Base-by-base conservation (phyloP, 257 asterid species). In the Paraleonurus japonicus region DNA sequence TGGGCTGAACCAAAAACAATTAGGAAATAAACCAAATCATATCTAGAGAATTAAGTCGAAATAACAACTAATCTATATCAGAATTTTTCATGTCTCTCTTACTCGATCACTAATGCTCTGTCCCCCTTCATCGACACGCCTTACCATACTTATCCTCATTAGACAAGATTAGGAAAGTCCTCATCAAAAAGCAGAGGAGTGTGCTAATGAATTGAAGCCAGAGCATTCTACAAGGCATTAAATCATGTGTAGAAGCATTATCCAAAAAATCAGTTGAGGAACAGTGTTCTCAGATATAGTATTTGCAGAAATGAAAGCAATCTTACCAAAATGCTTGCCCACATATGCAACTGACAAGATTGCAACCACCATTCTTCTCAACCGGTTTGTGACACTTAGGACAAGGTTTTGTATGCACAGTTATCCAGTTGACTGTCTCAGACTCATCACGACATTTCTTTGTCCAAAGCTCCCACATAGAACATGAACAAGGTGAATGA, bases 341-440 rank as follows among this genome's bases (percentile, higher is more conserved):
- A 65, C 99, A 95, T 61, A 95, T 72, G 87, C 99, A 95, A 78
- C 92, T 77, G 75, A 95, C 97, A 72, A 92, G 78, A 70, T 95
- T 95, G 82, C 99, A 95, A 61, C 99, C 98, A 60, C 99, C 98
- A 47, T 92, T 92, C 83, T 95, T 95, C 85, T 95, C 99, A 60
- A 95, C 98, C 7, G 94, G 97, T 78, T 95, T 95, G 83, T 80
- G 92, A 80, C 99, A 95, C 83, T 95, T 95, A 1, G 99, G 99
- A 80, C 99, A 95, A 68, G 90, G 90, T 81, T 89, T 89, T 32
- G 98, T 95, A 78, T 92, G 89, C 54, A 81, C 98, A 7, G 95
- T 85, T 54, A 95, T 89, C 98, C 98, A 95, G 69, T 89, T 92
- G 51, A 89, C 98, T 1, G 98, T 92, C 85, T 89, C 99, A 4